phyloP scores from a whole-genome alignment of 129 eudicot genomes.

The Scalesia atractyloides region DNA sequence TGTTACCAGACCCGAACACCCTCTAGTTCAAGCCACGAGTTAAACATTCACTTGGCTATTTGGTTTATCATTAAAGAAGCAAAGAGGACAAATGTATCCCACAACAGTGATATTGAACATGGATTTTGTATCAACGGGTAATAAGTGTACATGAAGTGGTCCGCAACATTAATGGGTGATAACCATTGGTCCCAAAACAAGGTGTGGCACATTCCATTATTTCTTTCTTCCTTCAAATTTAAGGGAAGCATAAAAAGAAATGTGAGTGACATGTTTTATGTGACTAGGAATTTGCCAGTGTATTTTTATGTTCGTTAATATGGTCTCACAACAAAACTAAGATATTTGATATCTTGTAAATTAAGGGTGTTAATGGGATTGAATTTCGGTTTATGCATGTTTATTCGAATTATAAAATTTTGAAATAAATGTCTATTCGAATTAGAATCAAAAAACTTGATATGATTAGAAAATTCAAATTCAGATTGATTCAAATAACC shows the following conservation, averaged over 20 bases:
- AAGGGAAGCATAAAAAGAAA: constrained; percentile 18
- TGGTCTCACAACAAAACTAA: not conserved
- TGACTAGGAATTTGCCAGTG: not conserved
- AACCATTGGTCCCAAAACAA: constrained; percentile 25
- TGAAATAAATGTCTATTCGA: too few species aligned
- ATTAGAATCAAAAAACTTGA: too few species aligned
- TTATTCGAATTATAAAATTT: too few species aligned
- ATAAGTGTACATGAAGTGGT: constrained; percentile 28
- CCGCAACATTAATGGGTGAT: constrained; percentile 24
- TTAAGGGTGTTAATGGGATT: too few species aligned
- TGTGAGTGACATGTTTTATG: not conserved
- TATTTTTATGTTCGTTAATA: not conserved
- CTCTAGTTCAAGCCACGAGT: too few species aligned
- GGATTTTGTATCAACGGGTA: constrained; percentile 16
- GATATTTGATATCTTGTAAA: not conserved
- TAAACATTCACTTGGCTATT: too few species aligned
- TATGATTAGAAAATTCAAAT: too few species aligned
- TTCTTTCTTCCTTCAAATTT: constrained; percentile 15
- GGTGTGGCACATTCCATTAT: constrained; percentile 20
- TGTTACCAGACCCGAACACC: too few species aligned
- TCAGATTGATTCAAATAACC: too few species aligned
- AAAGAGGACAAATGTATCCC: too few species aligned
- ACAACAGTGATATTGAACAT: not conserved
- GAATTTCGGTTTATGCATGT: too few species aligned
- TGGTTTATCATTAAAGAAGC: too few species aligned